Percentiles rank a stretch among this genome's conserved stretches.
These are phyloP conservation scores for Aspergillus sp. DNA, from an alignment of 2,329 filamentous ascomycete genomes.

Conservation along the genomic window DNA sequence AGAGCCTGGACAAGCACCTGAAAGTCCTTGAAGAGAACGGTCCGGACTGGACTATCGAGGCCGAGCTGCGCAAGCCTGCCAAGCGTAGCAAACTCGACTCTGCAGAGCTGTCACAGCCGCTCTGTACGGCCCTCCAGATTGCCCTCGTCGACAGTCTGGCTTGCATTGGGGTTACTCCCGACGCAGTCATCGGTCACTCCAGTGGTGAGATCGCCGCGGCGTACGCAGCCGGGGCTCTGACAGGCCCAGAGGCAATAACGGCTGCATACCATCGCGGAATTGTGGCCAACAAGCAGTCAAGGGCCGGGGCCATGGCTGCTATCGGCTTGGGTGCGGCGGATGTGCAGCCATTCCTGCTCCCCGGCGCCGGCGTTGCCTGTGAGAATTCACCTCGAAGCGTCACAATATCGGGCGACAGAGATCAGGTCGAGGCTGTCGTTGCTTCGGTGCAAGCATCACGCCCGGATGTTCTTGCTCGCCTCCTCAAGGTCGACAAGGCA, in stretches of 20 bases:
- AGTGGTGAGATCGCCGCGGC: background rate
- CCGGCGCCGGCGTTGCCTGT: no score
- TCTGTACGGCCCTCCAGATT: background rate
- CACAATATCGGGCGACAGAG: slow-evolving; percentile 43
- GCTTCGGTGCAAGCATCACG: slow-evolving; percentile 22
- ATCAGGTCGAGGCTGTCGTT: slow-evolving; percentile 28
- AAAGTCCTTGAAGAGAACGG: background rate
- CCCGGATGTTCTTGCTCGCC: slow-evolving; percentile 35
- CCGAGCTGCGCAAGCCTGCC: background rate
- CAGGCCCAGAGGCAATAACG: background rate
- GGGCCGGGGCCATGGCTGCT: no score
- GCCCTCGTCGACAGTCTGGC: background rate
- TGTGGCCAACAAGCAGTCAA: no score
- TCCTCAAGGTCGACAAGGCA: slow-evolving; percentile 40
- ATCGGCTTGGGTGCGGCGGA: no score
- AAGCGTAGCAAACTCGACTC: background rate
- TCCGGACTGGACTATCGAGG: background rate
- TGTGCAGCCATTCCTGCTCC: no score
- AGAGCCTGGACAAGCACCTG: background rate
- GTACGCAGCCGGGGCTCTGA: background rate
- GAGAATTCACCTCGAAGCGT: slow-evolving; percentile 40
- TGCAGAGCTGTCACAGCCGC: background rate
- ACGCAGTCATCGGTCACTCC: background rate
- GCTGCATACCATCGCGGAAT: background rate
- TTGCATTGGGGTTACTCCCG: background rate